phyloP scores from a whole-genome alignment of 1,139 yeast species.

The Suhomyces maxii region DNA sequence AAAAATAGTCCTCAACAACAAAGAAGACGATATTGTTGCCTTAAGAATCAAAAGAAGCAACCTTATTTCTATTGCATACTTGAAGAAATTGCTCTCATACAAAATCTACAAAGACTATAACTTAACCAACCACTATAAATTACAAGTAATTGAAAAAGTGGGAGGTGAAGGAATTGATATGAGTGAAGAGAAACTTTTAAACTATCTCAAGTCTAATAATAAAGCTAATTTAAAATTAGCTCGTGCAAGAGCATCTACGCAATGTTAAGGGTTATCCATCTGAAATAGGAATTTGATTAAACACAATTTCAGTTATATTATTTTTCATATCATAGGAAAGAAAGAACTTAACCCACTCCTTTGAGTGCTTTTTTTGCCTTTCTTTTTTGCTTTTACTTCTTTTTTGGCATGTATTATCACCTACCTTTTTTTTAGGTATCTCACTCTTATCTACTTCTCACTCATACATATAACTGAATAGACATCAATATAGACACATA shows the following conservation, averaged over 20 bases:
- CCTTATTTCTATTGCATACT: slow-evolving; percentile 29
- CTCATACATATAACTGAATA: no score
- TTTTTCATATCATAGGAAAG: no score
- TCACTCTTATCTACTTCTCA: no score
- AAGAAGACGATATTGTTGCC: slow-evolving; percentile 35
- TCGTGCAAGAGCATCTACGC: slow-evolving; percentile 17
- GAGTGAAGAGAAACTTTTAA: slow-evolving; percentile 22
- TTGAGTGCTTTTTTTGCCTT: no score
- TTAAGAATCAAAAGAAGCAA: slow-evolving; percentile 28
- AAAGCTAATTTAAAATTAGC: slow-evolving; percentile 32
- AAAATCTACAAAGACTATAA: slow-evolving; percentile 37
- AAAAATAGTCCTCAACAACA: slow-evolving; percentile 32
- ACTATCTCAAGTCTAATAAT: slow-evolving; percentile 22
- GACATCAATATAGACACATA: no score
- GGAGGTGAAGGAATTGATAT: slow-evolving; percentile 16
- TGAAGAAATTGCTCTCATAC: slow-evolving; percentile 32
- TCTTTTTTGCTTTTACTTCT: no score
- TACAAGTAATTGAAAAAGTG: slow-evolving; percentile 17
- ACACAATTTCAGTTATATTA: no score
- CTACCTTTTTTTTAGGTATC: no score
- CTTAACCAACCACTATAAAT: slow-evolving; percentile 31
- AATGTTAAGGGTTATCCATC: no score
- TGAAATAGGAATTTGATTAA: no score
- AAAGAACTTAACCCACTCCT: no score
- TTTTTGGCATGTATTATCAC: no score